Evolutionary conservation across 345 rosid genomes (phyloP).

Genomic region (Pistacia atlantica): DNA sequence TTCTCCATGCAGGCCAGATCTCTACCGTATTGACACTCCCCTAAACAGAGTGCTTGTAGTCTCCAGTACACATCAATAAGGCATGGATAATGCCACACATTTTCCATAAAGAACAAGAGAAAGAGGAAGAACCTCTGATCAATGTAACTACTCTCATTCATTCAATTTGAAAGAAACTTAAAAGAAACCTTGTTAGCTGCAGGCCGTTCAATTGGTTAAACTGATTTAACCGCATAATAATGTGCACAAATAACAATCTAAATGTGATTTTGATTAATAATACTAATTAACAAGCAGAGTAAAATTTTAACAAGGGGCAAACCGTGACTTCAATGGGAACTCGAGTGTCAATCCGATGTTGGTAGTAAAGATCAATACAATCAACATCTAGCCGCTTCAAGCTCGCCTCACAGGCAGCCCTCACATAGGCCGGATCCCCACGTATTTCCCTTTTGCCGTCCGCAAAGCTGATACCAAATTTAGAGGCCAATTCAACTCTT

Average conservation of each 20-base stretch:
- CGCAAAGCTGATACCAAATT: neutral
- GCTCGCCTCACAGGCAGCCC: constrained; percentile 49
- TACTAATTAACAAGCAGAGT: neutral
- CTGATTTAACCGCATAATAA: too few relatives aligned
- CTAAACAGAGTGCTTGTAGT: too few relatives aligned
- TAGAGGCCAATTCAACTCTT: constrained; percentile 19
- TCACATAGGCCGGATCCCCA: constrained; percentile 47
- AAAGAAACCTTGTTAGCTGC: too few relatives aligned
- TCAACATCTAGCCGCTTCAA: constrained; percentile 24
- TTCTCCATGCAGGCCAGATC: too few relatives aligned
- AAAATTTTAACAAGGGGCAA: constrained; percentile 8
- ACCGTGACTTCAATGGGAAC: constrained; percentile 30
- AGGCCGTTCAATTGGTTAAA: too few relatives aligned
- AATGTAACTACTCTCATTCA: too few relatives aligned
- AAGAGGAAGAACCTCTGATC: neutral
- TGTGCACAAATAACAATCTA: too few relatives aligned
- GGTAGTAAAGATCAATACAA: constrained; percentile 28
- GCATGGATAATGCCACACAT: too few relatives aligned
- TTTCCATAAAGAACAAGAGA: too few relatives aligned
- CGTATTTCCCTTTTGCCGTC: constrained; percentile 13
- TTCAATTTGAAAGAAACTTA: too few relatives aligned
- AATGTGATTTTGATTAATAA: neutral
- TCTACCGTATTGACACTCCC: too few relatives aligned
- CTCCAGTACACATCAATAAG: too few relatives aligned
- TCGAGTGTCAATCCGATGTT: constrained; percentile 24